Evolutionary conservation across 2,329 filamentous ascomycete genomes (phyloP).

Genomic region (Claviceps sp.): DNA sequence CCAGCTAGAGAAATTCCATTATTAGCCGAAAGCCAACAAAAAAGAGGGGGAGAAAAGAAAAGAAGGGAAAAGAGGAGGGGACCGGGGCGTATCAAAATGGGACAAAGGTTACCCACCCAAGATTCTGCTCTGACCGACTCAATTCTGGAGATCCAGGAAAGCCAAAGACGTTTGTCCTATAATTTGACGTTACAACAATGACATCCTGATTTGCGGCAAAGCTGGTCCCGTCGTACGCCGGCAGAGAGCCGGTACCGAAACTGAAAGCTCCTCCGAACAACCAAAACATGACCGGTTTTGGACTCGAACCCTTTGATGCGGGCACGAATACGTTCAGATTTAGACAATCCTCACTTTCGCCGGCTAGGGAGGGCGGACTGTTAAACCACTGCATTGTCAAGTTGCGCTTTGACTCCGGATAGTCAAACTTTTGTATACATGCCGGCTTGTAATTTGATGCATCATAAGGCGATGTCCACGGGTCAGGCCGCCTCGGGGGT

Average conservation of each 20-base stretch:
- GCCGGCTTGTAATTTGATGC: neutral
- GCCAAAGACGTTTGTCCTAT: conserved; percentile 2
- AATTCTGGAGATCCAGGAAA: conserved; percentile 3
- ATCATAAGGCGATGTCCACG: conserved; percentile 1
- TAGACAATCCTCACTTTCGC: neutral
- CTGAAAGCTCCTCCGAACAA: conserved; percentile 1
- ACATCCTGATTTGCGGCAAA: conserved; percentile 2
- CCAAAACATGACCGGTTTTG: conserved; percentile 3
- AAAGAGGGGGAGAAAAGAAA: neutral
- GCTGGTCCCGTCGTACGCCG: conserved; percentile 1
- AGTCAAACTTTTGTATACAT: neutral
- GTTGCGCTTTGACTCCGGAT: neutral
- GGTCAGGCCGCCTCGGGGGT: neutral
- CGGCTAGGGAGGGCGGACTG: neutral
- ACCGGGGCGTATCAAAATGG: neutral
- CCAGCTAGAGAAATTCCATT: neutral
- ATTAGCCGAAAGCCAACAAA: no score
- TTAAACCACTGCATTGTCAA: neutral
- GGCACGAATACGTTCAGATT: neutral
- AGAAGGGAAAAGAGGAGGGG: neutral
- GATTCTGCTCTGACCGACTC: neutral
- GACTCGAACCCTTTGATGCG: neutral
- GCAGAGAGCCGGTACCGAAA: neutral
- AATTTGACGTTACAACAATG: conserved; percentile 1
- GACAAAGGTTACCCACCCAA: neutral